Evolutionary conservation across 2,329 filamentous ascomycete genomes (phyloP).

Genomic region (Cordyceps pruinosa): DNA sequence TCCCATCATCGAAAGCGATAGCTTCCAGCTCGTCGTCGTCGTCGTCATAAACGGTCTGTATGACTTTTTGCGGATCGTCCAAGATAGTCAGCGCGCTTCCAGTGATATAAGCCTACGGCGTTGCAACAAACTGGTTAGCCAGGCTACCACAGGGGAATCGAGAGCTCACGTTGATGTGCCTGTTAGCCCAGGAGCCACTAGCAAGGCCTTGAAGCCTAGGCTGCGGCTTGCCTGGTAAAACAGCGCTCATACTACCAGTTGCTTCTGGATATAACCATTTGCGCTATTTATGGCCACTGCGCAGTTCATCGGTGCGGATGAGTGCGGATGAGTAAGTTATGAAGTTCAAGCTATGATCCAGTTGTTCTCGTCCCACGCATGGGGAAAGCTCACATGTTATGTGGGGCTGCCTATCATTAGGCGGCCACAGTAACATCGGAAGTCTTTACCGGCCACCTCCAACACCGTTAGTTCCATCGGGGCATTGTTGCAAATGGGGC

Average conservation of each 20-base stretch:
- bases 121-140: slow-evolving; percentile 6
- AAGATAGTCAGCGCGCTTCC: slow-evolving; percentile 84
- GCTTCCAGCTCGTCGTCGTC: slow-evolving; percentile 63
- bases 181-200: slow-evolving; percentile 65
- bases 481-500: not conserved
- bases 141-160: slow-evolving; percentile 10
- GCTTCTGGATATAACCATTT: slow-evolving; percentile 1
- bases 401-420: not conserved
- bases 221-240: slow-evolving; percentile 73
- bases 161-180: slow-evolving; percentile 61
- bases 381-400: slow-evolving; percentile 8
- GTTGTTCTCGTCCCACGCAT: not conserved
- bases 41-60: slow-evolving; percentile 90
- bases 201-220: slow-evolving; percentile 70
- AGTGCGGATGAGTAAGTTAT: no score
- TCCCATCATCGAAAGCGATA: slow-evolving; percentile 71
- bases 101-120: slow-evolving; percentile 71
- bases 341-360: not conserved
- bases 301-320: not conserved
- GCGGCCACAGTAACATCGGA: not conserved
- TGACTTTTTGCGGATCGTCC: slow-evolving; percentile 61
- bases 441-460: no score
- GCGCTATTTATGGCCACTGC: not conserved
- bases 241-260: slow-evolving; percentile 60
- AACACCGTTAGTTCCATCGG: not conserved